Percentiles rank a stretch among this genome's conserved stretches.
Conservation (phyloP, 495 filamentous ascomycete genomes). For the Podospora tetraspora region DNA sequence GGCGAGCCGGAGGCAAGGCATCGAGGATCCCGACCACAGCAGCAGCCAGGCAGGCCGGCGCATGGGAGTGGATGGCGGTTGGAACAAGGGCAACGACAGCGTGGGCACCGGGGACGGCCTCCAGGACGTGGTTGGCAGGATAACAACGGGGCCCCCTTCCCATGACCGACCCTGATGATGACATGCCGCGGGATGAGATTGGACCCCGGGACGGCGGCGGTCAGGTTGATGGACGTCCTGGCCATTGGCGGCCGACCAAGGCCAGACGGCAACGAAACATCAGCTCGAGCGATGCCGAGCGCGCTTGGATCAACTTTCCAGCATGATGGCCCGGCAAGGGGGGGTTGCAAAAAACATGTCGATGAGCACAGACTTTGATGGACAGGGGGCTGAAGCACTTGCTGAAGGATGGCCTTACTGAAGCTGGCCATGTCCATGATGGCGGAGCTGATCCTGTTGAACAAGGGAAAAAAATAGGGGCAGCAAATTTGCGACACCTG, state of each 20-base stretch:
- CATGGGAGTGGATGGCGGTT: conserved; percentile 10
- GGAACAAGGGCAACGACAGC: conserved; percentile 5
- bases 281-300: conserved; percentile 14
- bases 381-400: conserved; percentile 13
- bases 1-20: conserved; percentile 24
- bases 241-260: not conserved
- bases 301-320: conserved; percentile 16
- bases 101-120: not conserved
- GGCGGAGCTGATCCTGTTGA: conserved; percentile 4
- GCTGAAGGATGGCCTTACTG: conserved; percentile 1
- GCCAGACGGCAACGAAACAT: conserved; percentile 21
- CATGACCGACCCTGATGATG: conserved; percentile 18
- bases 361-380: conserved; percentile 16
- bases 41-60: conserved; percentile 13
- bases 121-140: conserved; percentile 18
- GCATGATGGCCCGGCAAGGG: conserved; percentile 8
- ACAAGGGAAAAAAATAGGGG: conserved; percentile 6
- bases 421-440: not conserved
- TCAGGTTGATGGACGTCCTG: not conserved
- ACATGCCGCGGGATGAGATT: conserved; percentile 12
- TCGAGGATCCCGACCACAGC: conserved; percentile 8
- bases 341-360: not conserved
- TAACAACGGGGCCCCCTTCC: conserved; percentile 17
- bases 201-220: conserved; percentile 5
- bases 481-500: conserved; percentile 22